These are phyloP conservation scores for Gastrodia elata DNA, from an alignment of 106 monocot genomes.

Conservation along the genomic window DNA sequence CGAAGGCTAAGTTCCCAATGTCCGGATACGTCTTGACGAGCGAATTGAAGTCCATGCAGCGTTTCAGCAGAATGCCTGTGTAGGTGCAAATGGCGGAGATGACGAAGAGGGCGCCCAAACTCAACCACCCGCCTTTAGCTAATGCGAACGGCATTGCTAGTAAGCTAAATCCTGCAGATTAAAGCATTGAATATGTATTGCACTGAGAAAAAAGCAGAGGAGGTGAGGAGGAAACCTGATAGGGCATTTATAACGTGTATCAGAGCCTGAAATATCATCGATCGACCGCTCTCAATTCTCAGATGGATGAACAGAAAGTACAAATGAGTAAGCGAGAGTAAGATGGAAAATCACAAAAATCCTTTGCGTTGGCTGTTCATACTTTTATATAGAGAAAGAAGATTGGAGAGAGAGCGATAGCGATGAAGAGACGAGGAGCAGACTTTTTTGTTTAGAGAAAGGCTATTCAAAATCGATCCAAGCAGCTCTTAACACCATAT, in stretches of 20 bases:
- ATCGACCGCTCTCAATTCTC: too few species aligned
- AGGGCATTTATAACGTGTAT: not conserved
- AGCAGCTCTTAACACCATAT: too few species aligned
- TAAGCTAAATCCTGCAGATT: constrained; percentile 15
- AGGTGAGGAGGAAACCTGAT: not conserved
- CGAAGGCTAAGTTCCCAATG: constrained; percentile 54
- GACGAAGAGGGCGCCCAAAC: constrained; percentile 26
- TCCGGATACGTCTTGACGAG: constrained; percentile 37
- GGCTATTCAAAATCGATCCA: too few species aligned
- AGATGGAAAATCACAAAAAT: too few species aligned
- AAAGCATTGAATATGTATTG: not conserved
- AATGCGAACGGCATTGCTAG: constrained; percentile 57
- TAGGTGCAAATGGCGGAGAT: constrained; percentile 33
- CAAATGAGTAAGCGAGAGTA: too few species aligned
- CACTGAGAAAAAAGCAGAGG: not conserved
- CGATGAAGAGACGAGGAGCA: too few species aligned
- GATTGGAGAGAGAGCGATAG: too few species aligned
- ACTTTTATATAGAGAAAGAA: too few species aligned
- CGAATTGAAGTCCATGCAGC: constrained; percentile 37
- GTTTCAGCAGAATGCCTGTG: constrained; percentile 41
- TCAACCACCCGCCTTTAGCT: constrained; percentile 48
- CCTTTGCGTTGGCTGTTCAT: too few species aligned
- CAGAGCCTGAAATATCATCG: not conserved
- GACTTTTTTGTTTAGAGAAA: too few species aligned
- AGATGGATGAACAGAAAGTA: too few species aligned